A percentile compares a stretch with the other conserved stretches of the same genome.
These are phyloP conservation scores for Penicillium bialowiezense DNA, from an alignment of 495 filamentous ascomycete genomes.

Conservation along the genomic window DNA sequence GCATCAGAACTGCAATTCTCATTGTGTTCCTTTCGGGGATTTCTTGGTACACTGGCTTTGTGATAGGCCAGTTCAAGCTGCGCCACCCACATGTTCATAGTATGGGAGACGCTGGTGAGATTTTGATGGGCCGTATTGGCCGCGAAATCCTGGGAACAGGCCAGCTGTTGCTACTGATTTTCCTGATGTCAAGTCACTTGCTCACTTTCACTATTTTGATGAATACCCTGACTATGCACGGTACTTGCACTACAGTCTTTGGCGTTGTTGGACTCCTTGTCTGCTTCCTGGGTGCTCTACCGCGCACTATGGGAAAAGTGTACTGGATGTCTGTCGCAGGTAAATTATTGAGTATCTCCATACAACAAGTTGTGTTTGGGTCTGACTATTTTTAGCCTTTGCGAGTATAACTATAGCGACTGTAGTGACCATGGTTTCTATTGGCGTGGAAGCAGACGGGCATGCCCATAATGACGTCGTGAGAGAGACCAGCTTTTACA, in stretches of 20 bases:
- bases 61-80: constrained; percentile 24
- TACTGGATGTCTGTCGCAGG: constrained; percentile 54
- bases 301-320: constrained; percentile 18
- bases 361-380: neutral
- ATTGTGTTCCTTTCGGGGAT: constrained; percentile 41
- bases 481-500: constrained; percentile 22
- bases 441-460: constrained; percentile 37
- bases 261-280: constrained; percentile 27
- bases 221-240: constrained; percentile 61
- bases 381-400: constrained; percentile 39
- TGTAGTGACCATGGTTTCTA: constrained; percentile 61
- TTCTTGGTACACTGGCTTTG: constrained; percentile 32
- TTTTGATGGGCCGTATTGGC: constrained; percentile 62
- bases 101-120: constrained; percentile 65
- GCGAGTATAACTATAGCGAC: constrained; percentile 61
- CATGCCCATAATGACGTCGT: constrained; percentile 12
- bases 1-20: neutral
- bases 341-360: constrained; percentile 8
- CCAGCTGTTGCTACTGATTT: constrained; percentile 61
- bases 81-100: constrained; percentile 25
- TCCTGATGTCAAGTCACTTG: constrained; percentile 72
- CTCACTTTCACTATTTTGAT: constrained; percentile 72
- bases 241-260: constrained; percentile 66
- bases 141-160: constrained; percentile 60
- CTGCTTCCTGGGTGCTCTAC: constrained; percentile 15